Evolutionary conservation across 2,329 filamentous ascomycete genomes (phyloP), one percentile per base, ranked within the genome.

Genomic region (Leptodontidium sp.): DNA sequence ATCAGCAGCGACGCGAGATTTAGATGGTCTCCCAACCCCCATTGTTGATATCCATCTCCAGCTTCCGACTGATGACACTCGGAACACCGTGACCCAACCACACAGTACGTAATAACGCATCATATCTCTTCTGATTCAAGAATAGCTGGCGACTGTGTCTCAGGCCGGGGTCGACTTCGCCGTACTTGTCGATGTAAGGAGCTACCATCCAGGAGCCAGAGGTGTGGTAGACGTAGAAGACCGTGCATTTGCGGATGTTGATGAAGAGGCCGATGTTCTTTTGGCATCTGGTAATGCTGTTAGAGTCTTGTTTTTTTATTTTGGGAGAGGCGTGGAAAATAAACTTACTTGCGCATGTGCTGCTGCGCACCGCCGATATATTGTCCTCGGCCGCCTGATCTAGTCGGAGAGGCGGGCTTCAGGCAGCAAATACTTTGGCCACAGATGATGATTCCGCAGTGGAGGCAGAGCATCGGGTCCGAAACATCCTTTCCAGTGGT

Each of bases 371-470:
- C 94, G 57, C 94, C 94, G 69, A 93, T 87, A 72, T 85, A 81
- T 64, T 79, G 72, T 7, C 78, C 76, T 32, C 70, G 71, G 55
- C 81, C 76, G 55, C 81, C 76, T 55, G 49, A 67, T 45, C 79
- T 21, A 45, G 61, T 67, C 79, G 77, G 17, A 78, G 78, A 50
- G 75, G 80, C 73, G 69, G 88, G 84, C 75, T 89, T 90, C 77
- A 93, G 88, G 79, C 96, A 99, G 82, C 96, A 99, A 58, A 94
- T 91, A 57, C 92, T 93, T 82, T 99, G 96, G 11, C 92, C 93
- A 81, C 96, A 99, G 80, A 98, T 95, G 50, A 99, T 93, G n/a
- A 94, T 94, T 43, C 96, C 95, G 78, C 96, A 99, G 82, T 98
- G 93, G 49, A 99, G 86, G 77, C 96, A 99, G 47, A 99, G 88